Evolutionary conservation across 208 protist genomes (phyloP).

Genomic region (Kentomonas sorsogonicus): DNA sequence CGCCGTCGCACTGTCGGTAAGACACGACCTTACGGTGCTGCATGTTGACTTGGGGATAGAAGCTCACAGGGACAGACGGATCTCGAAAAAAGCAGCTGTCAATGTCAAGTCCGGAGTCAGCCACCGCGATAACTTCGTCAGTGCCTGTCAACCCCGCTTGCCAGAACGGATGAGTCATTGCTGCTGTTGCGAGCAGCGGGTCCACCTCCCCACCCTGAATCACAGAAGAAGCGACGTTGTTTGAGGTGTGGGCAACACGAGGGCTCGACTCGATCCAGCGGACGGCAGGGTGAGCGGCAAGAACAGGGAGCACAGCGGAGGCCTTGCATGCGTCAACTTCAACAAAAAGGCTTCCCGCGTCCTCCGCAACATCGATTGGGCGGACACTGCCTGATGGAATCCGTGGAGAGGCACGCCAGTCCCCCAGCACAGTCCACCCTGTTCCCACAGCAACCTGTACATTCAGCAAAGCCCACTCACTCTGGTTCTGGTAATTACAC

Average conservation of each 20-base stretch:
- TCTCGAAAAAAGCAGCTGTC: constrained; percentile 88
- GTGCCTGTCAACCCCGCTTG: constrained; percentile 53
- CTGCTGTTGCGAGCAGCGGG: neutral
- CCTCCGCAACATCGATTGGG: no score
- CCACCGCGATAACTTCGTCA: constrained; percentile 79
- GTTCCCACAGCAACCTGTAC: no score
- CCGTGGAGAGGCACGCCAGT: no score
- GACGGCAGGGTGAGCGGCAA: constrained; percentile 50
- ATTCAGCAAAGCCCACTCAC: no score
- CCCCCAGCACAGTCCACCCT: no score
- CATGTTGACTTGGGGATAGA: constrained; percentile 63
- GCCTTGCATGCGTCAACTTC: no score
- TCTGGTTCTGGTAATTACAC: no score
- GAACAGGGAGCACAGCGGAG: constrained; percentile 11
- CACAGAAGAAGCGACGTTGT: constrained; percentile 26
- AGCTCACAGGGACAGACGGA: constrained; percentile 28
- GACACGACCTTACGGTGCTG: constrained; percentile 83
- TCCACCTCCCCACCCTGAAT: constrained; percentile 37
- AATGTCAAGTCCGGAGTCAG: constrained; percentile 82
- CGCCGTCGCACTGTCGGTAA: constrained; percentile 31
- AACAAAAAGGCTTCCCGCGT: no score
- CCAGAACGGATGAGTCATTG: constrained; percentile 39
- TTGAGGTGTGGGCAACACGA: constrained; percentile 24
- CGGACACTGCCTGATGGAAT: no score
- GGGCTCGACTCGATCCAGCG: constrained; percentile 61